These are phyloP conservation scores for Mucor velutinosus DNA, from an alignment of 371 early-diverging fungal species.

Conservation along the genomic window DNA sequence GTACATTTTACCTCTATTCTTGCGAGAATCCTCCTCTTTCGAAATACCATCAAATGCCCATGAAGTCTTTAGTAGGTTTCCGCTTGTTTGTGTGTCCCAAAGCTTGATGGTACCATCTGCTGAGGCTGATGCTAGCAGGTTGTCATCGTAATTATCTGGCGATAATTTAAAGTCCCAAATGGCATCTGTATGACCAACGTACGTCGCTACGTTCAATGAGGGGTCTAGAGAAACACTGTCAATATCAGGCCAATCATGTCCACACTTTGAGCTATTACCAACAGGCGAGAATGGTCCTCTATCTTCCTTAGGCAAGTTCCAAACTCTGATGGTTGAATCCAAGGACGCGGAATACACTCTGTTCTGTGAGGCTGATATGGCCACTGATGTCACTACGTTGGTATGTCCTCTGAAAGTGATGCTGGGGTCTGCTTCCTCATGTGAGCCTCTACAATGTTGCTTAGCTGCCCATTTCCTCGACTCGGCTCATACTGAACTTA, in stretches of 20 bases:
- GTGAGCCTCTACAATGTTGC: slow-evolving; percentile 16
- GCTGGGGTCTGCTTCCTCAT: slow-evolving; percentile 70
- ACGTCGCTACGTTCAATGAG: slow-evolving; percentile 58
- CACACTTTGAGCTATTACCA: slow-evolving; percentile 40
- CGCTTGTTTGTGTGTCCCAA: slow-evolving; percentile 68
- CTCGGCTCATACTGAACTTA: slow-evolving; percentile 8
- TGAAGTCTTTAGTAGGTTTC: slow-evolving; percentile 51
- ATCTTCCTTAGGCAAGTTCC: slow-evolving; percentile 69
- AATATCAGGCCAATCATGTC: background rate
- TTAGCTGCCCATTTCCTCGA: background rate
- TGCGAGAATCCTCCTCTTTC: background rate
- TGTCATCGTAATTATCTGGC: slow-evolving; percentile 36
- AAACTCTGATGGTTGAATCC: slow-evolving; percentile 77
- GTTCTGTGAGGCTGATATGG: slow-evolving; percentile 61
- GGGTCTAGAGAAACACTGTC: slow-evolving; percentile 41
- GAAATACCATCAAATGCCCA: slow-evolving; percentile 48
- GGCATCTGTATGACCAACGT: slow-evolving; percentile 81
- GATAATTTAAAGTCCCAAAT: slow-evolving; percentile 86
- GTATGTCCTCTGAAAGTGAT: slow-evolving; percentile 85
- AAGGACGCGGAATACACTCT: slow-evolving; percentile 73
- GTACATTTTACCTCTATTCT: slow-evolving; percentile 13
- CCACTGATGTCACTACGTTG: slow-evolving; percentile 68
- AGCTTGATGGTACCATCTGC: slow-evolving; percentile 85
- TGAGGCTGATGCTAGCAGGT: slow-evolving; percentile 74
- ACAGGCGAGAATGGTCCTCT: slow-evolving; percentile 57